phyloP scores from a whole-genome alignment of 2,329 filamentous ascomycete genomes.

The Epichloe uncinata region DNA sequence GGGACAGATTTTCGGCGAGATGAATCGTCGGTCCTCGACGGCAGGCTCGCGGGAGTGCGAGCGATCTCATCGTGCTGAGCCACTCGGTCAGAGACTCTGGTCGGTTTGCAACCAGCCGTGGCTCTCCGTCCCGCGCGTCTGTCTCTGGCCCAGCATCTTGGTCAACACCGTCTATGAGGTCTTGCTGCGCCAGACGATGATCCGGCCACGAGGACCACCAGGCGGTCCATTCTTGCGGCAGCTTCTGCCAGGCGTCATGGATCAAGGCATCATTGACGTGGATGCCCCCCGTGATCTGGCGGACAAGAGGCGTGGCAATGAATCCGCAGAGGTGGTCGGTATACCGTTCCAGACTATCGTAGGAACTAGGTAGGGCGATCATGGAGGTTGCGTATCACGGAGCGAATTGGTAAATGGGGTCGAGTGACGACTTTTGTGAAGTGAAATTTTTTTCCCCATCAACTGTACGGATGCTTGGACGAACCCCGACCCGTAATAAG shows the following conservation, averaged over 20 bases:
- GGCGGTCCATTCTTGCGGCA: conserved; percentile 18
- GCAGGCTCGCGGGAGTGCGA: conserved; percentile 13
- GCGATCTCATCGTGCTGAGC: conserved; percentile 12
- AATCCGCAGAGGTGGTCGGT: conserved; percentile 12
- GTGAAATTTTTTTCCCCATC: too few relatives aligned
- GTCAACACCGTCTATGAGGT: conserved; percentile 17
- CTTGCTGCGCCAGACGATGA: conserved; percentile 16
- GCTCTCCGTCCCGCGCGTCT: neutral
- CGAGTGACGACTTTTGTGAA: too few relatives aligned
- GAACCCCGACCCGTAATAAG: too few relatives aligned
- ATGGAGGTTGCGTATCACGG: neutral
- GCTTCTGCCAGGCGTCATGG: conserved; percentile 15
- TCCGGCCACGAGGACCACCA: conserved; percentile 17
- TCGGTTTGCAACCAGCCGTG: neutral
- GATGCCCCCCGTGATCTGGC: conserved; percentile 19
- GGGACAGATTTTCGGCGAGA: conserved; percentile 12
- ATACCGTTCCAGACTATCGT: conserved; percentile 10
- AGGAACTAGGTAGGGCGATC: conserved; percentile 8
- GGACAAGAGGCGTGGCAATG: conserved; percentile 15
- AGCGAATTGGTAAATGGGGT: too few relatives aligned
- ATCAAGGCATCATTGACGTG: conserved; percentile 22
- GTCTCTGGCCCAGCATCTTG: conserved; percentile 4
- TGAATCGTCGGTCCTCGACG: conserved; percentile 6
- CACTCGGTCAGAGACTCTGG: conserved; percentile 13
- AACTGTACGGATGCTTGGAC: too few relatives aligned